Evolutionary conservation across 139 green algal genomes (phyloP), one percentile per base, ranked within the genome.

Genomic region (Zygnema circumcarinatum): DNA sequence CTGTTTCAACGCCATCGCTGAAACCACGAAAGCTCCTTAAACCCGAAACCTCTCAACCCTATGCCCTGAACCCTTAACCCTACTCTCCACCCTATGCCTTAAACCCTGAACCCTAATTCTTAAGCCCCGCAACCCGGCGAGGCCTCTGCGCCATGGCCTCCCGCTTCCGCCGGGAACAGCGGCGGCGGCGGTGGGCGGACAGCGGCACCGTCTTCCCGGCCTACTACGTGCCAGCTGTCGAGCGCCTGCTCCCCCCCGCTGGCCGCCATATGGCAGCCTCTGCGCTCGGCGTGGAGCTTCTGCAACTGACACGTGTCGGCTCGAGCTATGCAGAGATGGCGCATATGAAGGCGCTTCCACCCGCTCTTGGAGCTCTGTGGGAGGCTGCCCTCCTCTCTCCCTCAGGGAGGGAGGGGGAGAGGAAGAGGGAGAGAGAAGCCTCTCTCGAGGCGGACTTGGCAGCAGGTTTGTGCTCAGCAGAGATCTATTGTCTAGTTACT

Each of bases 101-200:
- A 62, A 7, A 7, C 47, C 16, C 47, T 16, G 7, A 62, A 62
- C 47, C 47, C 47, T 62, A 62, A 62, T 16, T 16, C 47, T 62
- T 62, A 62, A 72, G 29, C n/a, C 56, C 69, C 39, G 7, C 16
- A 41, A 78, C 69, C 38, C 39, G 3, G 16, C 16, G 7, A 3
- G 3, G 16, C 7, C 69, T 11, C 16, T 78, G 3, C 69, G 3
- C 39, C 16, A 88, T 88, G 83, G 73, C 83, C 25, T 87, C 74
- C 2, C 54, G 67, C 2, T 88, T 88, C 72, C n/a, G 32, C n/a
- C 73, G 83, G 22, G 72, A 88, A 56, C 83, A 88, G 72, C 83
- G 76, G 69, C 83, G 83, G 22, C 80, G 81, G 83, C 69, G 83
- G 32, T 88, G 83, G 83, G 35, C 72, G 21, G 83, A 88, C 38